Conservation (phyloP, 441 rosid species). For the Pelargonium hybrid region DNA sequence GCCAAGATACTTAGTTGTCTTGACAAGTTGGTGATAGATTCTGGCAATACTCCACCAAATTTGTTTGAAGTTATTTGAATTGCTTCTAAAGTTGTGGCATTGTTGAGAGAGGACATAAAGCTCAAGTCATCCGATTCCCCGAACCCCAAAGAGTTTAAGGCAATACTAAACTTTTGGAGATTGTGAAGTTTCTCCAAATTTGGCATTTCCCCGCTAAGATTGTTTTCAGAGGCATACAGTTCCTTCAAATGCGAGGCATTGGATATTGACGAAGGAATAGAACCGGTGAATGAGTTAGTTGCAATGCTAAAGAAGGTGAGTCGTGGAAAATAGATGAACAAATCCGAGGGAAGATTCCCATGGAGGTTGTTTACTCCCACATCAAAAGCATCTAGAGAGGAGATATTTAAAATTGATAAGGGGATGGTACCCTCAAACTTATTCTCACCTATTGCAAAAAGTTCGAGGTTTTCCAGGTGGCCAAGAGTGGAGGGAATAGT, state of each 20-base stretch:
- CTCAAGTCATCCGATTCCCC: slow-evolving; percentile 10
- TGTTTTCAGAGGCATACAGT: neutral
- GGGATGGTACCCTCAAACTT: slow-evolving; percentile 21
- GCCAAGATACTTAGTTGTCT: neutral
- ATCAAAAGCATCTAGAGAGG: neutral
- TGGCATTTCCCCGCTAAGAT: slow-evolving; percentile 12
- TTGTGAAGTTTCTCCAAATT: neutral
- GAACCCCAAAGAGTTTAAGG: slow-evolving; percentile 11
- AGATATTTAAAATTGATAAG: slow-evolving; percentile 21
- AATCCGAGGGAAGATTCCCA: slow-evolving; percentile 18
- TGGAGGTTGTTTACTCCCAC: slow-evolving; percentile 6
- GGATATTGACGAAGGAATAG: slow-evolving; percentile 20
- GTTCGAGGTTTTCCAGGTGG: neutral
- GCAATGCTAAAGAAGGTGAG: neutral
- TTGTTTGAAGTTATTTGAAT: neutral
- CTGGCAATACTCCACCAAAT: slow-evolving; percentile 20
- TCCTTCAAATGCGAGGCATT: slow-evolving; percentile 14
- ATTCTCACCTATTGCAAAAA: neutral
- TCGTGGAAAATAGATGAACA: slow-evolving; percentile 15
- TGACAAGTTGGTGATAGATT: slow-evolving; percentile 17
- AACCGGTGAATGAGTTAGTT: slow-evolving; percentile 5
- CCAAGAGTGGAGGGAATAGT: slow-evolving; percentile 17
- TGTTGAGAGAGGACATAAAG: slow-evolving; percentile 20
- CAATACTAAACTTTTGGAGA: neutral
- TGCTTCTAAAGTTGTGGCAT: neutral